Conservation (phyloP, 2,329 filamentous ascomycete genomes). For the Aphanocladium album region DNA sequence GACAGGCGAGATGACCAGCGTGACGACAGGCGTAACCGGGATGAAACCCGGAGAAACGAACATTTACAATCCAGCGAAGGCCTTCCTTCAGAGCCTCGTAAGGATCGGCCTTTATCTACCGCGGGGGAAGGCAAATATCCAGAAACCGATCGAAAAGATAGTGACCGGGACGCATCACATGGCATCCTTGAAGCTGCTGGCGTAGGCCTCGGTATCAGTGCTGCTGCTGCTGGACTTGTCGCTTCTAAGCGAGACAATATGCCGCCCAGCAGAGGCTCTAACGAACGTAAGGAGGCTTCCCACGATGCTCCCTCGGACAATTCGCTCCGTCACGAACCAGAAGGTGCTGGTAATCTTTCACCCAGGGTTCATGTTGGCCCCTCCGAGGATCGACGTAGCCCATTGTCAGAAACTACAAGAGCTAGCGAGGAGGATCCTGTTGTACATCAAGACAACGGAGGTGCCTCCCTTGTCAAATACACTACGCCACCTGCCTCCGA, state of each 20-base stretch:
- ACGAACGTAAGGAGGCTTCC: background rate
- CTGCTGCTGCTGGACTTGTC: constrained; percentile 39
- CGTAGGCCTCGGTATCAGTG: constrained; percentile 43
- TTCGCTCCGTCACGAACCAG: background rate
- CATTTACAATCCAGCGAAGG: background rate
- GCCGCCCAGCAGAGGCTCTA: constrained; percentile 7
- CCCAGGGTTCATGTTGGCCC: background rate
- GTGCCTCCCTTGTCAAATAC: constrained; percentile 27
- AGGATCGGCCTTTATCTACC: background rate
- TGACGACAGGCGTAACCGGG: constrained; percentile 37
- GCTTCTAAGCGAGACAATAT: constrained; percentile 32
- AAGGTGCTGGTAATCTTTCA: background rate
- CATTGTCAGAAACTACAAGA: background rate
- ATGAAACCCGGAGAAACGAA: constrained; percentile 27
- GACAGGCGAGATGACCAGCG: background rate
- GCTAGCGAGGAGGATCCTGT: background rate
- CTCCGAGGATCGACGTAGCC: background rate
- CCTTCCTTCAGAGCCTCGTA: constrained; percentile 21
- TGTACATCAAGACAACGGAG: background rate
- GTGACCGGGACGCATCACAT: background rate
- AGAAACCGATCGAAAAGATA: background rate
- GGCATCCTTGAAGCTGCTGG: constrained; percentile 40
- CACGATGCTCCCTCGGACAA: background rate
- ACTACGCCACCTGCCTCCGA: constrained; percentile 30
- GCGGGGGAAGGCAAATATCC: background rate